A percentile compares a stretch with the other conserved stretches of the same genome.
These are phyloP conservation scores for Globisporangium lucens DNA, from an alignment of 352 stramenopile species.

Conservation along the genomic window DNA sequence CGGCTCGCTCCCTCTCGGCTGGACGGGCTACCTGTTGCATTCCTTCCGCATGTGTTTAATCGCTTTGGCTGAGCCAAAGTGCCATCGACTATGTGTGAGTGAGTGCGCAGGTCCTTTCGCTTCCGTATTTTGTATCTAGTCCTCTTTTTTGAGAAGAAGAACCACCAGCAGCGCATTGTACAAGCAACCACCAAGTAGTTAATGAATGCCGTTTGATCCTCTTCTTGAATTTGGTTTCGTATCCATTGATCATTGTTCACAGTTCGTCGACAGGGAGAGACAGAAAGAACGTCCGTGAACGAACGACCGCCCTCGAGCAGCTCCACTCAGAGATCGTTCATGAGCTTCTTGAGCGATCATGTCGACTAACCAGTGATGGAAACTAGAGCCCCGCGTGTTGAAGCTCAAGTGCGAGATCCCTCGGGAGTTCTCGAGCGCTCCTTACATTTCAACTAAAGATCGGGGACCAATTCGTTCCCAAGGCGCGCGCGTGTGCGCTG, in stretches of 20 bases:
- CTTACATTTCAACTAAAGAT: no score
- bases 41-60: background rate
- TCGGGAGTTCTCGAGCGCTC: background rate
- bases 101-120: background rate
- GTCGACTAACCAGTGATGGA: background rate
- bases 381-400: no score
- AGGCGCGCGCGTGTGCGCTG: background rate
- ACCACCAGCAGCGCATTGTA: background rate
- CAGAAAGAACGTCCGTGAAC: background rate
- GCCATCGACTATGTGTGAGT: background rate
- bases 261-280: background rate
- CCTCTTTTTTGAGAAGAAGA: conserved; percentile 1
- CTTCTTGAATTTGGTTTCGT: background rate
- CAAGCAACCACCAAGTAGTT: background rate
- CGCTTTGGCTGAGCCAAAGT: background rate
- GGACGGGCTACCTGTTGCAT: background rate
- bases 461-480: background rate
- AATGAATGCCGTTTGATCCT: background rate
- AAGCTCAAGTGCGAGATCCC: no score
- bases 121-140: conserved; percentile 1
- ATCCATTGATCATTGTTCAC: background rate
- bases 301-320: background rate
- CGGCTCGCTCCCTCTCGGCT: conserved; percentile 3
- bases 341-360: background rate
- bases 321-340: background rate